Conservation (phyloP, 768 basidiomycete species). For the Rhodotorula graminis region DNA sequence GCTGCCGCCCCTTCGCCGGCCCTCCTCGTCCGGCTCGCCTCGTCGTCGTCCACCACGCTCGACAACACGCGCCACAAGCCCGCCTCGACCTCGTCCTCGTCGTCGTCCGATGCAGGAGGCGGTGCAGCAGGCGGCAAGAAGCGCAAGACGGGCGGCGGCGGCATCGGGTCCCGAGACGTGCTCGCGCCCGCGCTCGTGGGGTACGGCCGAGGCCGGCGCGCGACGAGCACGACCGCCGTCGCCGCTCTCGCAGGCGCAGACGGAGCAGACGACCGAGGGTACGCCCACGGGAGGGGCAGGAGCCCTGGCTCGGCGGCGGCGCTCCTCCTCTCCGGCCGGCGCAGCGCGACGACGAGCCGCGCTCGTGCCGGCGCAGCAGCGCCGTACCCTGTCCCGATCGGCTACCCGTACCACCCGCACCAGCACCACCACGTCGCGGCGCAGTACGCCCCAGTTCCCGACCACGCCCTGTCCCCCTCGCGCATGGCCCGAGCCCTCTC, state of each 20-base stretch:
- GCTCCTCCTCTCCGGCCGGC: too few relatives aligned
- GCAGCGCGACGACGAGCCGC: too few relatives aligned
- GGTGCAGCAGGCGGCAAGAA: not conserved
- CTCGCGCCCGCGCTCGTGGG: not conserved
- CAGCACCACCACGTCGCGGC: not conserved
- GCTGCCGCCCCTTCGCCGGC: not conserved
- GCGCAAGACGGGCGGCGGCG: not conserved
- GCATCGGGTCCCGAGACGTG: not conserved
- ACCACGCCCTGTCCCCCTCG: not conserved
- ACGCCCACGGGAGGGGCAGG: not conserved
- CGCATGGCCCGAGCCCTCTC: constrained; percentile 1
- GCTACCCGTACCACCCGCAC: not conserved
- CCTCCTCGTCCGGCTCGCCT: not conserved
- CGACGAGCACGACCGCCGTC: not conserved
- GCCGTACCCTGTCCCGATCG: not conserved
- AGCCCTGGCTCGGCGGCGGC: not conserved
- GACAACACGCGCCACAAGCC: constrained; percentile 8
- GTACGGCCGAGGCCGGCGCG: constrained; percentile 1
- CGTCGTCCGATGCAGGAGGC: not conserved
- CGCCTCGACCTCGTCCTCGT: not conserved
- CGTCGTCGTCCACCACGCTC: not conserved
- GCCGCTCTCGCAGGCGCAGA: not conserved
- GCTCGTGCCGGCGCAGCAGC: too few relatives aligned
- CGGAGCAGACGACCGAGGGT: not conserved
- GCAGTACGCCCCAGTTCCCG: not conserved